Evolutionary conservation across 1,139 yeast species (phyloP), one percentile per base, ranked within the genome.

Genomic region (Saccharomyces hybrid): DNA sequence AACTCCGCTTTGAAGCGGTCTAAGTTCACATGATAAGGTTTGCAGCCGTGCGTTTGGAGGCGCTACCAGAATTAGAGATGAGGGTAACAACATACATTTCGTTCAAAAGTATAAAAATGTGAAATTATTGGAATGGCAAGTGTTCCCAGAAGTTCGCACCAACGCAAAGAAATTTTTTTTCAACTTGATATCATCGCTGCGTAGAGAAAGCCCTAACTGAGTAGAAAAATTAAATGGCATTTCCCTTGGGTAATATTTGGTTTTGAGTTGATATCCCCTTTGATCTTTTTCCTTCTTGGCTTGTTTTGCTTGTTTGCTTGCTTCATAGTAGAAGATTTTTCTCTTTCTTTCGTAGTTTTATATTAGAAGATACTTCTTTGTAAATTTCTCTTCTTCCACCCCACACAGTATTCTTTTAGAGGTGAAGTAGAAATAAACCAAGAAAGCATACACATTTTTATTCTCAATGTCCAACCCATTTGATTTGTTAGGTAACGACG

Each of bases 401-500:
- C 42, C 27, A 7, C 20, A 42, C 23, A 30, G 20, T 31, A n/a
- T 31, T 48, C n/a, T 42, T 20, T 11, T 25, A 44, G 42, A 34
- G 42, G 42, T 34, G 42, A 34, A 34, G 42, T 14, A 34, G 42
- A 34, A 34, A 8, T 34, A 34, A 14, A 14, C 42, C 41, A 42
- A 30, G 38, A 26, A 28, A 34, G 27, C 42, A 52, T 41, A 50
- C 34, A 48, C 9, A 26, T 42, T 53, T 41, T 49, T 41, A 41
- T 42, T 28, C 47, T 52, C 50, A 54, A 64, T 64, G 68, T 63
- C 69, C 59, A 79, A 79, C 72, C 81, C 80, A 66, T 79, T 76
- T 68, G 80, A 77, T 70, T 74, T 78, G 67, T 71, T 79, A 74
- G 83, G 83, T 66, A 74, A 89, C 83, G 96, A 89, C 79, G 89